Evolutionary conservation across 2,329 filamentous ascomycete species (phyloP).

Genomic region (Aspergillus fumigatus): DNA sequence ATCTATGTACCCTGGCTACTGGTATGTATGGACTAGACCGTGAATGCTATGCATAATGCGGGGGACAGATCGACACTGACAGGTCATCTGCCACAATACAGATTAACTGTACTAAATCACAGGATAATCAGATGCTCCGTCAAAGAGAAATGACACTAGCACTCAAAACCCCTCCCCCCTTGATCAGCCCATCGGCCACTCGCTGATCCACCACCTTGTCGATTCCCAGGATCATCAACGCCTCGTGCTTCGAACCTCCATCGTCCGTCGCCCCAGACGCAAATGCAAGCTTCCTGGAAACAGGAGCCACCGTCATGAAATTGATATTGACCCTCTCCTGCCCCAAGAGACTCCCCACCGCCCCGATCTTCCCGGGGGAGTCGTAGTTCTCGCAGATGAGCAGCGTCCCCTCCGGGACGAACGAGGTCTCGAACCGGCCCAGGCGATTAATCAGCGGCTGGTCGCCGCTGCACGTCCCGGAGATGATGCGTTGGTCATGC

Average conservation of each 20-base stretch:
- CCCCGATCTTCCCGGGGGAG: constrained; percentile 75
- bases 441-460: constrained; percentile 63
- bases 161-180: constrained; percentile 49
- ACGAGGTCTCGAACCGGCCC: constrained; percentile 68
- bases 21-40: neutral
- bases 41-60: too few species aligned
- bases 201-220: constrained; percentile 60
- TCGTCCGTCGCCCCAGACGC: constrained; percentile 13
- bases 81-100: too few species aligned
- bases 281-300: constrained; percentile 19
- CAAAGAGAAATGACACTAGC: constrained; percentile 47
- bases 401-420: constrained; percentile 67
- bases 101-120: too few species aligned
- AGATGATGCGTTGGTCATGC: constrained; percentile 49
- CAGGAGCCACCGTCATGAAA: constrained; percentile 69
- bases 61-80: too few species aligned
- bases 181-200: constrained; percentile 47
- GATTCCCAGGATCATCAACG: constrained; percentile 76
- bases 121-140: too few species aligned
- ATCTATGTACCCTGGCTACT: neutral
- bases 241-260: constrained; percentile 53
- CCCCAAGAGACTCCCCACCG: constrained; percentile 67
- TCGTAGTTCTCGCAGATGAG: constrained; percentile 81
- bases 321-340: constrained; percentile 69
- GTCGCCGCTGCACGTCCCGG: constrained; percentile 35